A percentile compares a stretch with the other conserved stretches of the same genome.
Evolutionary conservation across 495 filamentous ascomycete genomes (phyloP).

Genomic region (Talaromyces trachyspermus): DNA sequence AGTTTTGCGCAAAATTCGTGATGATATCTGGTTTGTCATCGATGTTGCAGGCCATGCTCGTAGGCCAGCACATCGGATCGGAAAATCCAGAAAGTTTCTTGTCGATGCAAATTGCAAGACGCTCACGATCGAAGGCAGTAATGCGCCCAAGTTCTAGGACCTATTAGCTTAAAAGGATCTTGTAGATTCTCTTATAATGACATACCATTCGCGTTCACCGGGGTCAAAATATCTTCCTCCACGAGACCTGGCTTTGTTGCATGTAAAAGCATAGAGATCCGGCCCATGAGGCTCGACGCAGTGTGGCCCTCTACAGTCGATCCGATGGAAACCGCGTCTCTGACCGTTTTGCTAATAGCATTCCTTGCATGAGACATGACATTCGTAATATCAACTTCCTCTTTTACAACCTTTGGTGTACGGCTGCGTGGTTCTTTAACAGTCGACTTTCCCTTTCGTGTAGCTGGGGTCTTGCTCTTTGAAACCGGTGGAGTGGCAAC

Average conservation of each 20-base stretch:
- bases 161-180: neutral
- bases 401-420: constrained; percentile 16
- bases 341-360: constrained; percentile 29
- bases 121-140: constrained; percentile 37
- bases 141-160: constrained; percentile 38
- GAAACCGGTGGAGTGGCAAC: neutral
- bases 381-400: constrained; percentile 31
- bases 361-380: constrained; percentile 37
- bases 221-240: constrained; percentile 26
- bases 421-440: neutral
- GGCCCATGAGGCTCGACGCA: constrained; percentile 37
- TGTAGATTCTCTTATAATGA: neutral
- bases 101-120: constrained; percentile 36
- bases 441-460: constrained; percentile 1
- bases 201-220: constrained; percentile 39
- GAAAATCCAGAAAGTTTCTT: constrained; percentile 32
- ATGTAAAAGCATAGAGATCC: constrained; percentile 41
- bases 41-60: constrained; percentile 11
- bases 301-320: constrained; percentile 40
- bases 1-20: constrained; percentile 30
- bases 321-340: constrained; percentile 31
- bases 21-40: constrained; percentile 22
- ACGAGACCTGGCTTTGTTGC: constrained; percentile 26
- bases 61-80: constrained; percentile 37
- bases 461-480: neutral